Conservation (phyloP, 345 rosid species). For the Citropsis articulata region DNA sequence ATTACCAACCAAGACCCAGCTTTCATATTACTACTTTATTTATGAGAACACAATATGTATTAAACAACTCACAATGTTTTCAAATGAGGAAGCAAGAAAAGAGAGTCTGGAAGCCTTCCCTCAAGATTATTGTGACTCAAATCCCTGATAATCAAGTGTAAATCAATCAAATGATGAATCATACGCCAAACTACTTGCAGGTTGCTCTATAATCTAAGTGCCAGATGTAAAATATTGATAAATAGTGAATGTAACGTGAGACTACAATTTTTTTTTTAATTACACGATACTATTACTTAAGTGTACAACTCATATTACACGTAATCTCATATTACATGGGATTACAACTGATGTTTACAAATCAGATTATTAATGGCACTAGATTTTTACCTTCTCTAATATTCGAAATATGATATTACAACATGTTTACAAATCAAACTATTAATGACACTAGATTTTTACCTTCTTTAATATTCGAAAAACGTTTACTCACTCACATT, state of each 20-base stretch:
- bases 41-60: not conserved
- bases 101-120: constrained; percentile 35
- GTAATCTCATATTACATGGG: no score
- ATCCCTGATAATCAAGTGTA: constrained; percentile 41
- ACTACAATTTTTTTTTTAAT: not conserved
- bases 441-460: no score
- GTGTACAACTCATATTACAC: no score
- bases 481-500: no score
- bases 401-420: no score
- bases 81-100: constrained; percentile 32
- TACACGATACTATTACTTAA: no score
- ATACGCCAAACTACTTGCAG: not conserved
- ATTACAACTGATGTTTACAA: no score
- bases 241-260: not conserved
- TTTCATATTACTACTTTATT: not conserved
- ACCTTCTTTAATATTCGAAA: rapidly evolving
- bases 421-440: no score
- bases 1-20: not conserved
- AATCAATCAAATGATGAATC: not conserved
- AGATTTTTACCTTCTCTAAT: no score
- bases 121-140: constrained; percentile 43
- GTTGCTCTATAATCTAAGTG: not conserved
- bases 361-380: no score
- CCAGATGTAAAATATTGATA: not conserved
- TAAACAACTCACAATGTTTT: constrained; percentile 39